phyloP scores from a whole-genome alignment of 768 basidiomycete genomes.

The Collybia mongolica region DNA sequence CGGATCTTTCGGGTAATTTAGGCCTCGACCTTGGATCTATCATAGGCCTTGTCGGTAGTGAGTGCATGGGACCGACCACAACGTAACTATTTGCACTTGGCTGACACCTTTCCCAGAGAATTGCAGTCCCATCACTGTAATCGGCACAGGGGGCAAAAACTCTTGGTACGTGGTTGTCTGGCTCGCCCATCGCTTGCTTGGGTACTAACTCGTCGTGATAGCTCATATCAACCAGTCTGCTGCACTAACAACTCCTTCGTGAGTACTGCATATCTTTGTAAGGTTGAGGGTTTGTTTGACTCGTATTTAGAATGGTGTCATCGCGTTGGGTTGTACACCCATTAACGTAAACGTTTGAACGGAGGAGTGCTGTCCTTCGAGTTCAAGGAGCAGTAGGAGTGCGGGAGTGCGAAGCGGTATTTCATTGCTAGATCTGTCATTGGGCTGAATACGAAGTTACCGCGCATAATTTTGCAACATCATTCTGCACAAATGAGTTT shows the following conservation, averaged over 20 bases:
- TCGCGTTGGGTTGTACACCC: conserved; percentile 16
- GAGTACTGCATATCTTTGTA: neutral
- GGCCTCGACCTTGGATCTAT: no score
- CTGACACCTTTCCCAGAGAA: no score
- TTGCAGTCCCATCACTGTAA: no score
- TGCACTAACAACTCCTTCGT: conserved; percentile 18
- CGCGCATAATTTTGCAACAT: no score
- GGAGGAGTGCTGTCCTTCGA: neutral
- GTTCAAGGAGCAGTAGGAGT: neutral
- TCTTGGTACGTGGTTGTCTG: neutral
- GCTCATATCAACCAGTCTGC: conserved; percentile 14
- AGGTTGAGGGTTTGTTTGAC: neutral
- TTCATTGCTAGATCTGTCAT: neutral
- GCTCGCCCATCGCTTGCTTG: neutral
- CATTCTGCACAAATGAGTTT: no score
- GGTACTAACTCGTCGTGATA: neutral
- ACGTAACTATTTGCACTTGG: no score
- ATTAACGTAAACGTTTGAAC: conserved; percentile 12
- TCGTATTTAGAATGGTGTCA: conserved; percentile 9
- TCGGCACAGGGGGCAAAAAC: neutral
- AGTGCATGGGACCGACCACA: no score
- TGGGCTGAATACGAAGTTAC: no score
- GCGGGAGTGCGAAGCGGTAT: neutral
- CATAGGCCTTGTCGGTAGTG: no score
- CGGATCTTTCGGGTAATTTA: no score